Base-by-base conservation (phyloP, 257 asterid species). In the Przewalskia tangutica region DNA sequence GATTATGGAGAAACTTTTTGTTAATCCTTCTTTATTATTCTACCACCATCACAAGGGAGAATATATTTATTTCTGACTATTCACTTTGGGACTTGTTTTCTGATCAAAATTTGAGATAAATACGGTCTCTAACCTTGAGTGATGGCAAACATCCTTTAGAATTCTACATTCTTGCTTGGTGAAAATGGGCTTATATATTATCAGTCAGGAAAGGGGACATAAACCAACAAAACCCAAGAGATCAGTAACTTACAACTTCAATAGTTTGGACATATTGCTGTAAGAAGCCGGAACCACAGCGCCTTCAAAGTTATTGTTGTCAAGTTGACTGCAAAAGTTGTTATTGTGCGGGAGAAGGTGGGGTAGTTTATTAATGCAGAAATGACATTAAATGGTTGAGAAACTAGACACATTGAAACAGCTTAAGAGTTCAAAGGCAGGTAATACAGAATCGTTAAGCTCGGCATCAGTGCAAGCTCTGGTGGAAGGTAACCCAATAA, bases 401-500 rank as follows among this genome's bases (percentile, higher is more conserved):
- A 77, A 59, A 55, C 8, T 40, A 40, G 14, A 60, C 2, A 38
- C 17, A 44, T 20, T 18, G 82, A 56, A 38, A 42, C 56, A 60
- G 55, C 36, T 34, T 38, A 23, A 77, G 75, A 79, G 75, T 40
- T 58, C 73, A 50, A 46, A 5, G 64, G n/a, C 68, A 82, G 81
- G 76, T 53, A 44, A 51, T 95, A 95, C 98, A 95, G 91, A 85
- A 95, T 95, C 14, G 50, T 85, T 81, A 95, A 83, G 10, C 23
- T 87, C 42, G 97, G 98, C 87, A 85, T 84, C 80, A 81, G 83
- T 68, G 97, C 90, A 84, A 95, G 89, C 88, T 91, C 95, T 0
- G 94, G 91, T 42, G 98, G 99, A 88, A 96, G 97, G 87, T 80
- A 60, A 82, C 99, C 99, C 0, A 98, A 90, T 88, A 96, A 86